A percentile compares a stretch with the other conserved stretches of the same genome.
These are phyloP conservation scores for Mycoemilia scoparia DNA, from an alignment of 192 early-diverging fungal genomes.

Conservation along the genomic window DNA sequence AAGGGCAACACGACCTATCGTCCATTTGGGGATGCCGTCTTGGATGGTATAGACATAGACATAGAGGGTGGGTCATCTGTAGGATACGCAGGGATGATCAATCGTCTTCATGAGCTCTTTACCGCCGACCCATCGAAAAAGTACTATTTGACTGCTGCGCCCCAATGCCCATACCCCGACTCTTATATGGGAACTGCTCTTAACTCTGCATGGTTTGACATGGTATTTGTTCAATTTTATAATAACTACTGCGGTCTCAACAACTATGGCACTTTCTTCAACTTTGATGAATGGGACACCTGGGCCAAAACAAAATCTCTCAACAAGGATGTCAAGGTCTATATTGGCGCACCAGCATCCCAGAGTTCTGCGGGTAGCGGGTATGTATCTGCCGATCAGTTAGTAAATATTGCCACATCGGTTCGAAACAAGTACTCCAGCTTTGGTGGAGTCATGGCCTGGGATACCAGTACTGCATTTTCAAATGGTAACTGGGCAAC, in stretches of 20 bases:
- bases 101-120: conserved; percentile 27
- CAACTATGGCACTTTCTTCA: conserved; percentile 28
- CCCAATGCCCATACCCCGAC: conserved; percentile 44
- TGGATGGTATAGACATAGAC: conserved; percentile 45
- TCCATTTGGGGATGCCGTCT: conserved; percentile 37
- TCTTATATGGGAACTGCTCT: conserved; percentile 34
- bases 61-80: conserved; percentile 31
- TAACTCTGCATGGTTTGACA: conserved; percentile 39
- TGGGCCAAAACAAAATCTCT: conserved; percentile 35
- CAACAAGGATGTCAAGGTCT: conserved; percentile 39
- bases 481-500: conserved; percentile 12
- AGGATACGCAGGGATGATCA: conserved; percentile 32
- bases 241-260: conserved; percentile 44
- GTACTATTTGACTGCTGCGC: conserved; percentile 38
- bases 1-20: conserved; percentile 35
- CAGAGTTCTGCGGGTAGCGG: conserved; percentile 32
- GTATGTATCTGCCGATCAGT: conserved; percentile 19
- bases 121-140: conserved; percentile 19
- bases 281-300: conserved; percentile 38
- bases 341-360: conserved; percentile 36
- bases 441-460: conserved; percentile 59
- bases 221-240: conserved; percentile 49
- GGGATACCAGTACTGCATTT: conserved; percentile 30
- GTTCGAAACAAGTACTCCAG: conserved; percentile 17
- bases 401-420: conserved; percentile 20